A percentile compares a stretch with the other conserved stretches of the same genome.
Evolutionary conservation across 495 filamentous ascomycete species (phyloP).

Genomic region (Podospora comata): DNA sequence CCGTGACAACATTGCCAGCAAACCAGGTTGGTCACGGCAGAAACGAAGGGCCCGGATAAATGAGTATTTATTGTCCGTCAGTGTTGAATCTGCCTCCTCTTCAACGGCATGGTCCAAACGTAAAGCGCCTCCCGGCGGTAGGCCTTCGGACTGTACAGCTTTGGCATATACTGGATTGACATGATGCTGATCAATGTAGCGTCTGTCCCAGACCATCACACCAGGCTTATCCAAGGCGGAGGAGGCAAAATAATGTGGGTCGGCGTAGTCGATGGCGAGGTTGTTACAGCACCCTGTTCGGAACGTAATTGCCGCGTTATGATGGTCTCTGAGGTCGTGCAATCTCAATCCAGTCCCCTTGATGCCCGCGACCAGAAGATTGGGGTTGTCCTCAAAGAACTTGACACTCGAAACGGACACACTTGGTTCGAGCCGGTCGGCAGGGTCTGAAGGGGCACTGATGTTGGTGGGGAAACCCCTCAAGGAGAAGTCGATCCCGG

Average conservation of each 20-base stretch:
- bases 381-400: conserved; percentile 83
- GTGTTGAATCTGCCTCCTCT: conserved; percentile 40
- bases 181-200: conserved; percentile 54
- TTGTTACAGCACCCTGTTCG: conserved; percentile 86
- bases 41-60: conserved; percentile 77
- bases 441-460: conserved; percentile 53
- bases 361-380: conserved; percentile 76
- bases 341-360: conserved; percentile 83
- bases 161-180: conserved; percentile 46
- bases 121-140: conserved; percentile 59
- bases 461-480: conserved; percentile 39
- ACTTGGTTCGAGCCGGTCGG: conserved; percentile 71
- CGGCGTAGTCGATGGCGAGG: conserved; percentile 80
- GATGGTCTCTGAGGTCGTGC: conserved; percentile 68
- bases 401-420: conserved; percentile 86
- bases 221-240: conserved; percentile 65
- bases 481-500: conserved; percentile 40
- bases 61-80: conserved; percentile 47
- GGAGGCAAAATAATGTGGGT: conserved; percentile 93
- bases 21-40: conserved; percentile 67
- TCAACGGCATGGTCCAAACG: conserved; percentile 63
- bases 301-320: conserved; percentile 53
- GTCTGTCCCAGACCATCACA: conserved; percentile 87
- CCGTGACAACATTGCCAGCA: conserved; percentile 71
- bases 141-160: conserved; percentile 45